Evolutionary conservation across 208 protist genomes (phyloP).

Genomic region (Acanthamoeba lugdunensis): DNA sequence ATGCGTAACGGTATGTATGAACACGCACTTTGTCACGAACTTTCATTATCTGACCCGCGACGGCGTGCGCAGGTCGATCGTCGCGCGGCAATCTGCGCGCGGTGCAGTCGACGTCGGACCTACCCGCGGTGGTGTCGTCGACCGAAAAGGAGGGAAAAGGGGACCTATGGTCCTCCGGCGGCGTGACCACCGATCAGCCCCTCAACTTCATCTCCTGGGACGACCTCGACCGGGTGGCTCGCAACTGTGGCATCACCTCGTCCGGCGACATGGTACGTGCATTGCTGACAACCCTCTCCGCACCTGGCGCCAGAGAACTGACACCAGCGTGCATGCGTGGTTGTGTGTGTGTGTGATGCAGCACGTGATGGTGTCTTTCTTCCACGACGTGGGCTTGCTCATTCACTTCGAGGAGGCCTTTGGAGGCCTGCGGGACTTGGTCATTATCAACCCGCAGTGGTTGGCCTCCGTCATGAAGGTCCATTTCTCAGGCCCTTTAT

Average conservation of each 20-base stretch:
- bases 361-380: slow-evolving; percentile 57
- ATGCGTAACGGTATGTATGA: slow-evolving; percentile 13
- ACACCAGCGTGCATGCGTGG: background rate
- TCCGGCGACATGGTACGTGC: background rate
- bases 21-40: no score
- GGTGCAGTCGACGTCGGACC: background rate
- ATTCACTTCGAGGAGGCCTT: slow-evolving; percentile 58
- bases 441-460: slow-evolving; percentile 61
- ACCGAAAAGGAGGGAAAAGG: background rate
- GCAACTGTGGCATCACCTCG: slow-evolving; percentile 23
- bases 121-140: background rate
- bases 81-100: background rate
- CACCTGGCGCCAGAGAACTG: background rate
- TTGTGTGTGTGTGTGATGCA: background rate
- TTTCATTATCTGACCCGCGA: background rate
- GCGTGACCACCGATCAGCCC: background rate
- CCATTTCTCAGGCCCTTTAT: background rate
- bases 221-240: slow-evolving; percentile 5
- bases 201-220: slow-evolving; percentile 50
- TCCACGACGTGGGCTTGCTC: slow-evolving; percentile 46
- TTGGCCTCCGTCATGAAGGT: slow-evolving; percentile 74
- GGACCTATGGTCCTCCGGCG: slow-evolving; percentile 30
- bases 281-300: background rate
- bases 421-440: slow-evolving; percentile 12
- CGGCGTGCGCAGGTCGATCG: background rate